Evolutionary conservation across 768 basidiomycete genomes (phyloP).

Genomic region (Boletus huronensis): DNA sequence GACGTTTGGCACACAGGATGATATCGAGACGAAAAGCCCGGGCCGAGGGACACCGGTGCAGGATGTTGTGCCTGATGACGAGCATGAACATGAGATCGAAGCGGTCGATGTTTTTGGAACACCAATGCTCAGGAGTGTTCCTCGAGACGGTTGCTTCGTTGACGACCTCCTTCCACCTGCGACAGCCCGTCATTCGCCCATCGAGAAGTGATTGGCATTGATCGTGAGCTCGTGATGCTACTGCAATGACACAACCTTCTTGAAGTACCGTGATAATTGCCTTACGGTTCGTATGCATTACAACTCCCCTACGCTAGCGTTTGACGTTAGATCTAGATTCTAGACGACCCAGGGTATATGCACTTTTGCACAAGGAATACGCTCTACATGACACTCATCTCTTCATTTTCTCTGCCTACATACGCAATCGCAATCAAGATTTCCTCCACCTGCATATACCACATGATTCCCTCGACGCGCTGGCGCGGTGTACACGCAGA

Average conservation of each 20-base stretch:
- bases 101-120: conserved; percentile 11
- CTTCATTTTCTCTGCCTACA: background rate
- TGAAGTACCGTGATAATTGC: background rate
- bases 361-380: background rate
- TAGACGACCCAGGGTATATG: conserved; percentile 4
- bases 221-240: background rate
- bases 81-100: conserved; percentile 2
- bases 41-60: conserved; percentile 3
- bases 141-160: conserved; percentile 11
- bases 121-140: background rate
- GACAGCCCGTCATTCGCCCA: background rate
- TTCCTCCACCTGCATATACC: background rate
- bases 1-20: conserved; percentile 31
- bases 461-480: conserved; percentile 7
- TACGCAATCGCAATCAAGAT: background rate
- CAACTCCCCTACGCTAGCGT: background rate
- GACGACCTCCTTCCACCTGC: background rate
- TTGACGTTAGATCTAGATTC: background rate
- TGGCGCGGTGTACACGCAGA: conserved; percentile 20
- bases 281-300: conserved; percentile 13
- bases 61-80: background rate
- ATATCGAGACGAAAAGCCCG: conserved; percentile 8
- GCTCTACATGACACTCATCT: background rate
- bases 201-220: background rate
- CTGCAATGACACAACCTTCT: background rate